Evolutionary conservation across 306 rosid species (phyloP).

Genomic region (Astragalus membranaceus): DNA sequence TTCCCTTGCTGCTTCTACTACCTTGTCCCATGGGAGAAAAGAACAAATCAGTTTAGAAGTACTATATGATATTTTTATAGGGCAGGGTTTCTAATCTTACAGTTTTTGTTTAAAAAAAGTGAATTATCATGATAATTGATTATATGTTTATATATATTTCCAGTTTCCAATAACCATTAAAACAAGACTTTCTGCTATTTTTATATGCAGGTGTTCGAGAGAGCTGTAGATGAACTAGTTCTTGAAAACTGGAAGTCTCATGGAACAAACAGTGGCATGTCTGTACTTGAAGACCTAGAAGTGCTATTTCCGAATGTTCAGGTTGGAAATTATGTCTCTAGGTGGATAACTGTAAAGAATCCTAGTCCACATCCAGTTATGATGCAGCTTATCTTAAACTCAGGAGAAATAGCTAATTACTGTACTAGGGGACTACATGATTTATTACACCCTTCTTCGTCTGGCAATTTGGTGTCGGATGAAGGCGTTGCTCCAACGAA

Average conservation of each 20-base stretch:
- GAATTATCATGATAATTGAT: not conserved
- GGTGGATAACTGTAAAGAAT: conserved; percentile 76
- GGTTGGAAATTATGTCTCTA: conserved; percentile 66
- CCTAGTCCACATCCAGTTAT: conserved; percentile 77
- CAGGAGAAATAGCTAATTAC: conserved; percentile 61
- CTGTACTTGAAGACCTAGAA: conserved; percentile 71
- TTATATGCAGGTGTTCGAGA: conserved; percentile 38
- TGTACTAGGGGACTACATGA: conserved; percentile 63
- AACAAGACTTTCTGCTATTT: conserved; percentile 23
- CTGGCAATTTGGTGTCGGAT: conserved; percentile 49
- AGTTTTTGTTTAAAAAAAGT: not conserved
- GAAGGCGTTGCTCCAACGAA: conserved; percentile 48
- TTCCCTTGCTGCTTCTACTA: not conserved
- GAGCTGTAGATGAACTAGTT: conserved; percentile 60
- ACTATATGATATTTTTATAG: not conserved
- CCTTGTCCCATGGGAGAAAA: not conserved
- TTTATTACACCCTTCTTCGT: conserved; percentile 55
- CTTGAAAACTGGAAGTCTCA: conserved; percentile 86
- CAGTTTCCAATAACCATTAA: not conserved
- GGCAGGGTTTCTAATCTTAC: not conserved
- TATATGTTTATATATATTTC: not conserved
- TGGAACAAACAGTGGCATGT: conserved; percentile 43
- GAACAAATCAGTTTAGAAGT: not conserved
- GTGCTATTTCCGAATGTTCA: conserved; percentile 64
- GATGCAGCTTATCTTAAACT: conserved; percentile 83